Conservation (phyloP, 129 eudicot species). For the Smallanthus sonchifolius region DNA sequence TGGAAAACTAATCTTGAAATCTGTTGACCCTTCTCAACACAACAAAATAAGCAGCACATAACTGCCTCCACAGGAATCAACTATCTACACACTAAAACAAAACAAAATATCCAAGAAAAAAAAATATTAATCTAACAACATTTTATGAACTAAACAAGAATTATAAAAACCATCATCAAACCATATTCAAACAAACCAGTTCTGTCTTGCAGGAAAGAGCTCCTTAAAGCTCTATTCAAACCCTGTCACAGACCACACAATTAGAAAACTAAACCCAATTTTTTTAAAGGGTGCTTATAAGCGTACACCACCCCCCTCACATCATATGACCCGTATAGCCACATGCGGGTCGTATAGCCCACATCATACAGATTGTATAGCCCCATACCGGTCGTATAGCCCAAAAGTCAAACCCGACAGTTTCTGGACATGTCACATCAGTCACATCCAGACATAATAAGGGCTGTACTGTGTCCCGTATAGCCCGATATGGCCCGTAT, state of each 20-base stretch:
- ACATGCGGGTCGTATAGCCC: too few species aligned
- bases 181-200: slow-evolving; percentile 15
- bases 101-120: slow-evolving; percentile 18
- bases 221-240: slow-evolving; percentile 18
- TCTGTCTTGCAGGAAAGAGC: slow-evolving; percentile 13
- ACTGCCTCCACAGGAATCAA: slow-evolving; percentile 36
- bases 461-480: too few species aligned
- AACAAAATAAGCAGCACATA: slow-evolving; percentile 37
- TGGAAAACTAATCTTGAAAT: slow-evolving; percentile 16
- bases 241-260: slow-evolving; percentile 33
- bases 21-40: slow-evolving; percentile 30
- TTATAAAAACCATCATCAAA: neutral
- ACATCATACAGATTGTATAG: too few species aligned
- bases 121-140: slow-evolving; percentile 17
- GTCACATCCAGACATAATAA: too few species aligned
- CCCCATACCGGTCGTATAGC: too few species aligned
- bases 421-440: too few species aligned
- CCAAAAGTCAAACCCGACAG: too few species aligned
- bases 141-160: neutral
- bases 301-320: too few species aligned
- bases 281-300: too few species aligned
- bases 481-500: too few species aligned
- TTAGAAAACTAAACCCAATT: neutral
- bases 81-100: slow-evolving; percentile 34
- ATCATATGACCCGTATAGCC: too few species aligned